Conservation (phyloP, 2,329 filamentous ascomycete genomes). For the Pseudogymnoascus sp. region DNA sequence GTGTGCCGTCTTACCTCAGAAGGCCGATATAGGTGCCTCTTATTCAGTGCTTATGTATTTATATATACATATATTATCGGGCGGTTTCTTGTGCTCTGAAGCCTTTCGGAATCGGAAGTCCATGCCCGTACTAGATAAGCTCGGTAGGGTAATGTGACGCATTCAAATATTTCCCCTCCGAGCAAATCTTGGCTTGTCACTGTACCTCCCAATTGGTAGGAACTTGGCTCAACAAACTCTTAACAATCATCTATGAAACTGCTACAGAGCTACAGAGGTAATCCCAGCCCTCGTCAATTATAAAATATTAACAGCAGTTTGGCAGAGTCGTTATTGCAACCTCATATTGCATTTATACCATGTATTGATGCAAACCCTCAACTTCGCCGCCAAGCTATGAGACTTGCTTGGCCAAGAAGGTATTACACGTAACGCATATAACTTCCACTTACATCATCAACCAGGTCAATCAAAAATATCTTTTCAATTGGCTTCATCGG, state of each 20-base stretch:
- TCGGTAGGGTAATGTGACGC: constrained; percentile 8
- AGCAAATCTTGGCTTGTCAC: constrained; percentile 6
- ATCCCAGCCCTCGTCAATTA: not conserved
- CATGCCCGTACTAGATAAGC: constrained; percentile 6
- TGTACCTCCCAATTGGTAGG: not conserved
- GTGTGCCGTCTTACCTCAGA: constrained; percentile 8
- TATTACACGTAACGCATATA: not conserved
- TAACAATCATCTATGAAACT: not conserved
- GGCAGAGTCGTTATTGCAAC: not conserved
- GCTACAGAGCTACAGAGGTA: not conserved
- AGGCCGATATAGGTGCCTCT: constrained; percentile 8
- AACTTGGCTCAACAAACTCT: not conserved
- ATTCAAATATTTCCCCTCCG: constrained; percentile 8
- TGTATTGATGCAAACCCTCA: not conserved
- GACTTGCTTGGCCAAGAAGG: not conserved
- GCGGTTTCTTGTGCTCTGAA: constrained; percentile 2
- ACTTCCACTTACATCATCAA: not conserved
- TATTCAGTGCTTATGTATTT: constrained; percentile 1
- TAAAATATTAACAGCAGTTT: not conserved
- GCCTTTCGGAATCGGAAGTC: constrained; percentile 7
- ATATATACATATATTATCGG: not conserved
- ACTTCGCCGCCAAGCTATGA: not conserved
- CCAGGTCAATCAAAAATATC: not conserved
- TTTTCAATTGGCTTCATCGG: not conserved
- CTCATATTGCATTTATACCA: not conserved